These are phyloP conservation scores for Turnera subulata DNA, from an alignment of 345 rosid species.

Conservation along the genomic window DNA sequence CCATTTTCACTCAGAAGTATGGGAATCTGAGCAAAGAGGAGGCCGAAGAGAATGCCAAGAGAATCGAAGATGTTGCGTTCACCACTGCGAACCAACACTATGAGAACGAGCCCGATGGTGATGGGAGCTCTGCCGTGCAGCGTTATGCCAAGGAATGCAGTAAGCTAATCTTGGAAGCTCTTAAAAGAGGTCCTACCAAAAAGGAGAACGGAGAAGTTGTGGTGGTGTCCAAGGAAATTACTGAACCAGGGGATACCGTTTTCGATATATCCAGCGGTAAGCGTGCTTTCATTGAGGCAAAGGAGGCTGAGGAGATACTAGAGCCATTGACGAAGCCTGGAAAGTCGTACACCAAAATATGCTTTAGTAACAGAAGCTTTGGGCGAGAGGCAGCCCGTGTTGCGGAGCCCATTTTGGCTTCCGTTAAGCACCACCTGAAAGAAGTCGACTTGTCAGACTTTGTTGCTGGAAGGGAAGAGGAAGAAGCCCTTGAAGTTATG, in stretches of 20 bases:
- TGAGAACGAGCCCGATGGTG: slow-evolving; percentile 93
- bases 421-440: slow-evolving; percentile 69
- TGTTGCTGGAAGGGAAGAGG: slow-evolving; percentile 84
- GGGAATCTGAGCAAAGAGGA: slow-evolving; percentile 67
- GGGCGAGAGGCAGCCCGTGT: slow-evolving; percentile 74
- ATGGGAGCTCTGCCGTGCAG: slow-evolving; percentile 91
- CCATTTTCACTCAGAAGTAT: slow-evolving; percentile 79
- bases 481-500: slow-evolving; percentile 88
- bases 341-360: slow-evolving; percentile 70
- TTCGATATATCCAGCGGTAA: slow-evolving; percentile 76
- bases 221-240: slow-evolving; percentile 24
- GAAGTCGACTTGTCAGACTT: slow-evolving; percentile 88
- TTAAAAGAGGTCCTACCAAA: slow-evolving; percentile 54
- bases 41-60: slow-evolving; percentile 70
- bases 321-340: slow-evolving; percentile 66
- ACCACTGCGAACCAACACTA: slow-evolving; percentile 57
- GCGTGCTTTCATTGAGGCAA: slow-evolving; percentile 68
- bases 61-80: slow-evolving; percentile 71
- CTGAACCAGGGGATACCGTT: slow-evolving; percentile 33
- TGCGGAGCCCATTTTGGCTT: slow-evolving; percentile 67
- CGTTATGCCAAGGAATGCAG: slow-evolving; percentile 94
- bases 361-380: slow-evolving; percentile 91
- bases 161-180: slow-evolving; percentile 72
- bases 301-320: slow-evolving; percentile 75
- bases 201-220: slow-evolving; percentile 27